phyloP scores from a whole-genome alignment of 2,329 filamentous ascomycete species.

The Sphaerulina populicola region DNA sequence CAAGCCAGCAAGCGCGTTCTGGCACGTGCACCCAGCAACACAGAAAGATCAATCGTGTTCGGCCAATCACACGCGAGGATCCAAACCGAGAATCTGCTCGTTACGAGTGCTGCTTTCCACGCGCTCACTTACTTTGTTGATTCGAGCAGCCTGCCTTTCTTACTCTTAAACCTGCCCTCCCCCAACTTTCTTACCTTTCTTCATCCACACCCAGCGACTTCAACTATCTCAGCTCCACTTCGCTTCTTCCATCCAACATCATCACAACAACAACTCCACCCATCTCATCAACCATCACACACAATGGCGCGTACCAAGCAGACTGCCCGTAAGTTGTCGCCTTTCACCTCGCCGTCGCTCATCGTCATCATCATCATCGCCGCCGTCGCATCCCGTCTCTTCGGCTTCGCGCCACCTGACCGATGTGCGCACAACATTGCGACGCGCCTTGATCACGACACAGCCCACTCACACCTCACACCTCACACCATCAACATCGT shows the following conservation, averaged over 20 bases:
- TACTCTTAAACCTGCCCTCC: constrained; percentile 5
- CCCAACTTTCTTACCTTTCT: constrained; percentile 15
- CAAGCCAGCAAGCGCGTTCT: constrained; percentile 3
- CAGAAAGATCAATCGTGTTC: background rate
- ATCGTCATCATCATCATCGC: constrained; percentile 14
- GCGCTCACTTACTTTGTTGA: constrained; percentile 5
- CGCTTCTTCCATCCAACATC: constrained; percentile 17
- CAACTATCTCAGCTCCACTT: constrained; percentile 11
- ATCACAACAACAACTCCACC: constrained; percentile 7
- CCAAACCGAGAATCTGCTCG: background rate
- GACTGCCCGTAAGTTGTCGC: constrained; percentile 45
- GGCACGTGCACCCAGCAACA: constrained; percentile 11
- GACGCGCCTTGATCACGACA: constrained; percentile 18
- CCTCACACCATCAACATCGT: constrained; percentile 8
- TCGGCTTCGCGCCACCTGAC: constrained; percentile 20
- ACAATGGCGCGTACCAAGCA: constrained; percentile 50
- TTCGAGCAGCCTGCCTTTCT: constrained; percentile 4
- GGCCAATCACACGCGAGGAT: constrained; percentile 2
- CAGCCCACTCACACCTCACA: constrained; percentile 10
- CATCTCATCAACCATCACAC: constrained; percentile 29
- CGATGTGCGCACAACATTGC: constrained; percentile 12
- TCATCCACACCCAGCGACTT: constrained; percentile 20
- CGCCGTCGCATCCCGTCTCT: constrained; percentile 21
- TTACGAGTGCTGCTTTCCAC: constrained; percentile 9
- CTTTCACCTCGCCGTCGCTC: constrained; percentile 17